phyloP scores from a whole-genome alignment of 768 basidiomycete species.

The Boletus pseudo-olivaceus region DNA sequence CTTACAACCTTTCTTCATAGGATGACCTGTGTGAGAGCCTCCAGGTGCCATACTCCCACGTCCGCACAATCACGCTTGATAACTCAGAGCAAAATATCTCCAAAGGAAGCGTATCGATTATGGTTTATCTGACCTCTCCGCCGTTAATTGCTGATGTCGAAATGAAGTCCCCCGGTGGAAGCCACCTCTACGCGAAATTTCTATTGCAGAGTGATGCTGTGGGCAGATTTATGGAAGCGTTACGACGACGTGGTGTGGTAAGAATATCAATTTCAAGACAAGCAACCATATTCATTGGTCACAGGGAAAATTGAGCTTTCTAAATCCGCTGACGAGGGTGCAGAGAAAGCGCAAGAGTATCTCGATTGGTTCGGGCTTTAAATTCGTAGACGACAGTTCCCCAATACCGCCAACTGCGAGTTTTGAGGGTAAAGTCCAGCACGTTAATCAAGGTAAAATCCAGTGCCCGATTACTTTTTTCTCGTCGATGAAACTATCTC shows the following conservation, averaged over 20 bases:
- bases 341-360: constrained; percentile 18
- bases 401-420: constrained; percentile 21
- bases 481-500: neutral
- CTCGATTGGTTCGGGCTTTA: constrained; percentile 27
- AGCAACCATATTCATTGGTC: neutral
- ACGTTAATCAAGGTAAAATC: constrained; percentile 26
- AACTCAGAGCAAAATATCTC: constrained; percentile 20
- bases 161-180: constrained; percentile 20
- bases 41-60: constrained; percentile 40
- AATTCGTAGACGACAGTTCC: constrained; percentile 21
- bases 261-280: constrained; percentile 9
- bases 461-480: neutral
- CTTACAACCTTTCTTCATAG: constrained; percentile 27
- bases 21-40: constrained; percentile 52
- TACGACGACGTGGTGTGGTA: constrained; percentile 49
- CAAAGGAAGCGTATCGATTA: constrained; percentile 25
- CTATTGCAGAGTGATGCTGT: constrained; percentile 33
- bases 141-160: constrained; percentile 36
- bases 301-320: constrained; percentile 31
- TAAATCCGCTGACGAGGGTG: constrained; percentile 15
- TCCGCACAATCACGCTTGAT: constrained; percentile 25
- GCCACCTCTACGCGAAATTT: constrained; percentile 35
- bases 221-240: constrained; percentile 38
- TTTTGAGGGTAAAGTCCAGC: constrained; percentile 34
- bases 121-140: constrained; percentile 32